Percentiles rank a stretch among this genome's conserved stretches.
phyloP scores from a whole-genome alignment of 2,329 filamentous ascomycete genomes.

The Sclerotinia spermophila region DNA sequence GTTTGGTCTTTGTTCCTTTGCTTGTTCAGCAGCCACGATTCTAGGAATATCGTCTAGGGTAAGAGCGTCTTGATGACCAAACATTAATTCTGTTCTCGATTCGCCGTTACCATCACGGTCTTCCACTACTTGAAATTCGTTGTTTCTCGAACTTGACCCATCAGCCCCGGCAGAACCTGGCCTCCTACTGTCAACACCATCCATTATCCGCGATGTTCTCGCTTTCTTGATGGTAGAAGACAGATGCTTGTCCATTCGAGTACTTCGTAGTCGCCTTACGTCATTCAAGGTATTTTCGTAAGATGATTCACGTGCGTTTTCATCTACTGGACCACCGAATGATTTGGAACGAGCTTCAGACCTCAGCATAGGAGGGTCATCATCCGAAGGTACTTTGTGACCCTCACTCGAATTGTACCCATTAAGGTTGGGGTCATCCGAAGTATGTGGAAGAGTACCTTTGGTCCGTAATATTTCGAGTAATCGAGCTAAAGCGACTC shows the following conservation, averaged over 20 bases:
- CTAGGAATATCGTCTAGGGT: constrained; percentile 94
- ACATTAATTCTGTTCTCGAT: constrained; percentile 72
- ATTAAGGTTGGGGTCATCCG: constrained; percentile 66
- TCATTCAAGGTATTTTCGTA: constrained; percentile 97
- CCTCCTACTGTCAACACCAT: constrained; percentile 71
- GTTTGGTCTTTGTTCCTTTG: constrained; percentile 81
- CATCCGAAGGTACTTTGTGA: constrained; percentile 49
- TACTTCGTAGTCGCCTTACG: constrained; percentile 86
- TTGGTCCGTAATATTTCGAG: constrained; percentile 81
- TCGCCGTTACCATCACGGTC: constrained; percentile 69
- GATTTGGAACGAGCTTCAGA: constrained; percentile 72
- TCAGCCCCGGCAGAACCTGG: constrained; percentile 70
- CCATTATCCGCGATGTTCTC: constrained; percentile 86
- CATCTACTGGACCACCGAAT: constrained; percentile 59
- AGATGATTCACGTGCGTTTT: constrained; percentile 63
- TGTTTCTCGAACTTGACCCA: constrained; percentile 49
- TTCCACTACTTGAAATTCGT: constrained; percentile 74
- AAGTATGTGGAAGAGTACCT: constrained; percentile 72
- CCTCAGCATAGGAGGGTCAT: constrained; percentile 52
- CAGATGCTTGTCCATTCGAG: constrained; percentile 87
- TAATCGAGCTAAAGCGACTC: constrained; percentile 85
- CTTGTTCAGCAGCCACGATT: constrained; percentile 93
- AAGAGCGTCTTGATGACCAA: constrained; percentile 85
- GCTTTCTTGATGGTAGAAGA: constrained; percentile 91
- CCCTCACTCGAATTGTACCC: constrained; percentile 66